Base-by-base conservation (phyloP, 1,284 basidiomycete species). In the Coriolopsis trogii region DNA sequence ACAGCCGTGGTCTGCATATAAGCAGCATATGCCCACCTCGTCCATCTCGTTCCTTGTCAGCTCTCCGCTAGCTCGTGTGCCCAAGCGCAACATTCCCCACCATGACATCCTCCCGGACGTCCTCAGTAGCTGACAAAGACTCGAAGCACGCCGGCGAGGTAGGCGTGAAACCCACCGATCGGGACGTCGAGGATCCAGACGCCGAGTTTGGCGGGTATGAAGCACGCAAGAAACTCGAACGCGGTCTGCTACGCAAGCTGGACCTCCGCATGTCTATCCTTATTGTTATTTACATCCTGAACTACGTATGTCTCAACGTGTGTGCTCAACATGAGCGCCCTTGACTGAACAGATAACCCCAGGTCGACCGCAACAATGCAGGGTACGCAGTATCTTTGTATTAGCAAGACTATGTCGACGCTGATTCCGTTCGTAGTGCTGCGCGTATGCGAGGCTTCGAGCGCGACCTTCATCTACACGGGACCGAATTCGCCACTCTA, bases 401-500 rank as follows among this genome's bases (percentile, higher is more conserved):
- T 6, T 24, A 9, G 4, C 23, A 16, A n/a, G n/a, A n/a, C n/a
- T n/a, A n/a, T n/a, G n/a, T n/a, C n/a, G n/a, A n/a, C n/a, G 33
- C 31, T 42, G 23, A 52, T 26, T 24, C 18, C 10, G 15, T 13
- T 15, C n/a, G 24, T 57, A 85, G 84, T 46, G 86, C 85, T 16
- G 87, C 87, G 9, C 72, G 86, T 24, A 64, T 89, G 33, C 77
- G 80, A 46, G 89, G 89, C 0, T 83, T 91, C 51, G 87, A 90
- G 61, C 66, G 72, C 40, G 89, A 91, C 63, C 71, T 92, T 25
- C 65, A 80, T 21, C 71, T 92, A 24, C 73, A 79, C 44, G 87
- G 81, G 13, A 73, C 74, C 28, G 76, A 91, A 61, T 92, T 91
- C 63, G 79, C 84, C 6, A 88, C 85, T 0, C 67, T 91, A 20